Evolutionary conservation across 306 rosid genomes (phyloP).

Genomic region (Nissolia schottii): DNA sequence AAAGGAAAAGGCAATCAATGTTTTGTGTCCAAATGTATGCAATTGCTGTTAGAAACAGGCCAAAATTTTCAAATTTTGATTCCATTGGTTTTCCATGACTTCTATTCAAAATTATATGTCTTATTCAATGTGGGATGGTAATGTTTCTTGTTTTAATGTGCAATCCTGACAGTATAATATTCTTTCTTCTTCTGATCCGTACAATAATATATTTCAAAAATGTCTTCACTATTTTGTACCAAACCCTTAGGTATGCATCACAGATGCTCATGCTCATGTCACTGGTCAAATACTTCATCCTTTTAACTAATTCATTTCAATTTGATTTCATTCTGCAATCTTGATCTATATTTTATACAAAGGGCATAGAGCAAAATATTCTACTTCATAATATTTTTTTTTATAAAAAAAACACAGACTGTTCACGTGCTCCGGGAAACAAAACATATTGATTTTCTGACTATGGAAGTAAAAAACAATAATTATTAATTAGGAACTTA

Average conservation of each 20-base stretch:
- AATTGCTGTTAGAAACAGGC: neutral
- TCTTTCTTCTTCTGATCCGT: neutral
- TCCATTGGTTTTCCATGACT: neutral
- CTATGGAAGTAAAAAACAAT: neutral
- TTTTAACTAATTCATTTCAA: neutral
- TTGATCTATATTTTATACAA: neutral
- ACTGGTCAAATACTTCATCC: neutral
- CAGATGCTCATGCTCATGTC: neutral
- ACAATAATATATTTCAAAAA: neutral
- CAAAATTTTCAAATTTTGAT: neutral
- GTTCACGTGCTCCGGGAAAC: neutral
- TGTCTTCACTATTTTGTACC: neutral
- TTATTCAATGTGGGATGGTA: neutral
- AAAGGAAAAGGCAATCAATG: slow-evolving; percentile 5
- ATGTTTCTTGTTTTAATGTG: neutral
- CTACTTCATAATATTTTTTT: too few relatives aligned
- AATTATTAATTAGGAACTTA: too few relatives aligned
- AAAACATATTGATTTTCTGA: neutral
- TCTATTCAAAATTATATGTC: neutral
- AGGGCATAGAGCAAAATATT: neutral
- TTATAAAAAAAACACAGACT: neutral
- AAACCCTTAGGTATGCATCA: neutral
- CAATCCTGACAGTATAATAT: neutral
- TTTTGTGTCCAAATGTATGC: neutral
- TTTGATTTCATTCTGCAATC: too few relatives aligned